These are phyloP conservation scores for Thozetella sp. DNA, from an alignment of 495 filamentous ascomycete genomes.

Conservation along the genomic window DNA sequence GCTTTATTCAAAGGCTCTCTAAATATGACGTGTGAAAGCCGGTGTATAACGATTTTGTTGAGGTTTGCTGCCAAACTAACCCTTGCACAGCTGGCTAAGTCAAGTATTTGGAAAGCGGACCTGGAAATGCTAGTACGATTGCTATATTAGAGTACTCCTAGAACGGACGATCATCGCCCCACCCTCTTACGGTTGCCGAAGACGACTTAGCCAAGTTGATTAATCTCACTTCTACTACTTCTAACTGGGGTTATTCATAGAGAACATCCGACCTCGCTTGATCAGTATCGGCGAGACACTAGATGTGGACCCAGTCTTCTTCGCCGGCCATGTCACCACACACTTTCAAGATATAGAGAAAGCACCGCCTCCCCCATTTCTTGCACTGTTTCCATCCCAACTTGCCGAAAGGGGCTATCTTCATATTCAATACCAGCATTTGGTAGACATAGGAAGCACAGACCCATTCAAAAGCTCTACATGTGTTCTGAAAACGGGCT, in stretches of 20 bases:
- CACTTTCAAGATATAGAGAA: slow-evolving; percentile 10
- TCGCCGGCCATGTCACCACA: slow-evolving; percentile 9
- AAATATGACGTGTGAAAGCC: too few relatives aligned
- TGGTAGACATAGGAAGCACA: slow-evolving; percentile 7
- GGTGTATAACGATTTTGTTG: slow-evolving; percentile 5
- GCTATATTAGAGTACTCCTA: slow-evolving; percentile 8
- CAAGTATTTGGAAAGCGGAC: slow-evolving; percentile 4
- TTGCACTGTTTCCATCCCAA: slow-evolving; percentile 10
- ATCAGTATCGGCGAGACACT: slow-evolving; percentile 4
- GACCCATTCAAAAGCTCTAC: slow-evolving; percentile 5
- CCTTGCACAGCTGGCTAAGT: slow-evolving; percentile 6
- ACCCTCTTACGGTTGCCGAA: slow-evolving; percentile 6
- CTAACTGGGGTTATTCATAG: slow-evolving; percentile 9
- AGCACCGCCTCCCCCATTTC: slow-evolving; percentile 6
- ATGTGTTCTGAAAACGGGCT: slow-evolving; percentile 7
- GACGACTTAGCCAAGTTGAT: slow-evolving; percentile 6
- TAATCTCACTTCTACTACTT: slow-evolving; percentile 6
- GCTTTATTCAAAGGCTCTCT: too few relatives aligned
- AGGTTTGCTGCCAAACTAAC: slow-evolving; percentile 7
- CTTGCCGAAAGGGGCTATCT: slow-evolving; percentile 9
- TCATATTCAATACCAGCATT: slow-evolving; percentile 11
- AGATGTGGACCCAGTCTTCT: slow-evolving; percentile 9
- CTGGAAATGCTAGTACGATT: slow-evolving; percentile 7
- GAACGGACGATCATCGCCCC: slow-evolving; percentile 5
- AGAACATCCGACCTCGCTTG: slow-evolving; percentile 8